phyloP scores from a whole-genome alignment of 495 filamentous ascomycete species.

The Aspergillus haitiensis region DNA sequence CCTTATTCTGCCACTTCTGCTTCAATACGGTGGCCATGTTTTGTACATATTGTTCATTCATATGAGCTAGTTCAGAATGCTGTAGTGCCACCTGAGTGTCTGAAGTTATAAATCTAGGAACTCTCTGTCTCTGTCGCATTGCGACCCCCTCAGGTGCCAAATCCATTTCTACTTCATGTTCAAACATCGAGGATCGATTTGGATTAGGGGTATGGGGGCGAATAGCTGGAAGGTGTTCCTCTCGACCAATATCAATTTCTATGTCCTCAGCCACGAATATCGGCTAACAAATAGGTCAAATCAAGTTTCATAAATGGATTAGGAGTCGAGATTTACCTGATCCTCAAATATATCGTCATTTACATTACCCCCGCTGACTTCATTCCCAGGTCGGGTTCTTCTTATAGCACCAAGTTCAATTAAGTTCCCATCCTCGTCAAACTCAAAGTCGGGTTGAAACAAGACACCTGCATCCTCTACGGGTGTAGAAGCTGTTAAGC shows the following conservation, averaged over 20 bases:
- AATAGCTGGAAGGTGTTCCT: background rate
- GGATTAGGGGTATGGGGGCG: background rate
- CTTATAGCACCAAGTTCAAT: conserved; percentile 35
- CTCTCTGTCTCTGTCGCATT: conserved; percentile 24
- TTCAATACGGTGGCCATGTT: conserved; percentile 51
- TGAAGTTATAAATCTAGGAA: conserved; percentile 26
- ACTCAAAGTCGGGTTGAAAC: conserved; percentile 63
- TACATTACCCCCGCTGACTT: conserved; percentile 16
- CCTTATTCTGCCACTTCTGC: conserved; percentile 44
- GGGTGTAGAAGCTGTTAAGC: conserved; percentile 23
- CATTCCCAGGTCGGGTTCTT: conserved; percentile 1
- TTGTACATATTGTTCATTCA: conserved; percentile 58
- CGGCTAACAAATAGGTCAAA: conserved; percentile 11
- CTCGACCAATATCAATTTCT: conserved; percentile 6
- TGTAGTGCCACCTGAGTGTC: conserved; percentile 41
- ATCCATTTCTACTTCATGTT: background rate
- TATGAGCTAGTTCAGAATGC: conserved; percentile 55
- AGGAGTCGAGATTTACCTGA: conserved; percentile 25
- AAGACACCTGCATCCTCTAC: conserved; percentile 52
- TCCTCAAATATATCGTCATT: conserved; percentile 22
- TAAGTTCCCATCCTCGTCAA: conserved; percentile 65
- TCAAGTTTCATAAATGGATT: conserved; percentile 6
- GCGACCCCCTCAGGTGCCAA: conserved; percentile 14
- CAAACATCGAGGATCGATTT: conserved; percentile 1
- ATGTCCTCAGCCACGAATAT: conserved; percentile 20